These are phyloP conservation scores for Teunomyces stri DNA, from an alignment of 805 yeast species.

Conservation along the genomic window DNA sequence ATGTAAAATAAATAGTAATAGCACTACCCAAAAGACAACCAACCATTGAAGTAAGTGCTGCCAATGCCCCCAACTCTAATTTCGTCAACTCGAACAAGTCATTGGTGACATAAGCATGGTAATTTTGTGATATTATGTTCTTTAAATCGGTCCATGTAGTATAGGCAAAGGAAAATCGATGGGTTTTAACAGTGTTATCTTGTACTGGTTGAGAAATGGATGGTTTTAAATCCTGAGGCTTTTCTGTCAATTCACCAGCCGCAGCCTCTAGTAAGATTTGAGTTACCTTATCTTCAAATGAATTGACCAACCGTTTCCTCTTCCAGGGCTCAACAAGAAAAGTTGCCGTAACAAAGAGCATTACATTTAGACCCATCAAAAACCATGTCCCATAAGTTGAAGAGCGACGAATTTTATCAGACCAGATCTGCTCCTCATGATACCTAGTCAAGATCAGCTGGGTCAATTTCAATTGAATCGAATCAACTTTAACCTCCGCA, in stretches of 20 bases:
- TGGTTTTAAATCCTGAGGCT: too few relatives aligned
- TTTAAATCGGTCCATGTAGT: constrained; percentile 15
- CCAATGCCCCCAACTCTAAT: constrained; percentile 19
- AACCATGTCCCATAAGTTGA: constrained; percentile 96
- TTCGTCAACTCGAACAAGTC: constrained; percentile 19
- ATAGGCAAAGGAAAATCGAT: not conserved
- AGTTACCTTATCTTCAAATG: constrained; percentile 80
- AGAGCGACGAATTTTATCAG: constrained; percentile 90
- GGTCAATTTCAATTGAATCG: constrained; percentile 63
- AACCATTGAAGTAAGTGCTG: constrained; percentile 11
- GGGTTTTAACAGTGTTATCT: not conserved
- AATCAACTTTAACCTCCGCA: constrained; percentile 65
- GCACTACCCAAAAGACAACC: constrained; percentile 21
- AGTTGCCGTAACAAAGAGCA: constrained; percentile 78
- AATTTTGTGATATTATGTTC: constrained; percentile 11
- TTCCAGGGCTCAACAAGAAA: constrained; percentile 94
- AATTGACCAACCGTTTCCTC: constrained; percentile 70
- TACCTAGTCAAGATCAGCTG: constrained; percentile 82
- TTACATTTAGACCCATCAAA: constrained; percentile 81
- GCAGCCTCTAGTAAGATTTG: constrained; percentile 24
- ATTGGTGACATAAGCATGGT: constrained; percentile 12
- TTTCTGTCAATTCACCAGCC: constrained; percentile 3
- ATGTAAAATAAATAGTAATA: constrained; percentile 14
- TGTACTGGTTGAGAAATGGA: not conserved
- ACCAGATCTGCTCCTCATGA: constrained; percentile 97